Conservation (phyloP, 768 basidiomycete species). For the Macrolepiota dolichaula region DNA sequence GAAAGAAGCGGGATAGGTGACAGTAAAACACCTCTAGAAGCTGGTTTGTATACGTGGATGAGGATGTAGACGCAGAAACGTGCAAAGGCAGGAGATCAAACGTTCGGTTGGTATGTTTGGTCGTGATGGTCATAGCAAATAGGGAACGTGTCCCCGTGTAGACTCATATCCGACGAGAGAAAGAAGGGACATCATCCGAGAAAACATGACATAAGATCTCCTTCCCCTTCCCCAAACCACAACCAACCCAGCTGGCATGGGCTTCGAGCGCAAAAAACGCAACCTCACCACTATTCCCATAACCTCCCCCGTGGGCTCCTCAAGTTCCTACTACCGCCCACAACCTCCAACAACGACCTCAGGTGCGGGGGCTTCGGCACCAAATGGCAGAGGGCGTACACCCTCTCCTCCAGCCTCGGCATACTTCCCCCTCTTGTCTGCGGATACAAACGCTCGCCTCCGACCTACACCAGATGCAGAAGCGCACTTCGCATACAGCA, state of each 20-base stretch:
- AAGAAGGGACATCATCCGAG: not conserved
- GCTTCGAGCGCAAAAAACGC: constrained; percentile 44
- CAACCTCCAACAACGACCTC: constrained; percentile 19
- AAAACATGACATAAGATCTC: not conserved
- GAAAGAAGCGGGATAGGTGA: too few relatives aligned
- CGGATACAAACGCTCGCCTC: constrained; percentile 44
- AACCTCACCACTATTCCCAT: constrained; percentile 29
- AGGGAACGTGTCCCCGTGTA: not conserved
- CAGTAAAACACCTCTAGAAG: not conserved
- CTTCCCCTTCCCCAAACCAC: constrained; percentile 14
- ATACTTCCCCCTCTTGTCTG: constrained; percentile 65
- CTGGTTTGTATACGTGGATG: too few relatives aligned
- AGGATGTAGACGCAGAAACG: not conserved
- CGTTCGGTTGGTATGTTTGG: constrained; percentile 2
- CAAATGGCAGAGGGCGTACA: constrained; percentile 20
- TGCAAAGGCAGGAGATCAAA: not conserved
- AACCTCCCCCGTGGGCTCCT: constrained; percentile 28
- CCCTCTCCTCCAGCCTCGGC: constrained; percentile 78
- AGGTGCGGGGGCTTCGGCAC: not conserved
- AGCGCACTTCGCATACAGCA: constrained; percentile 80
- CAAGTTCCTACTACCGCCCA: constrained; percentile 30
- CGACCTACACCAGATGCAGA: constrained; percentile 62
- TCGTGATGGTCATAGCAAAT: not conserved
- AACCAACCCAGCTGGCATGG: constrained; percentile 33
- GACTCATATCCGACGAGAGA: constrained; percentile 10